Conservation (phyloP, 202 grass and related monocot species). For the Carex sylvatica region DNA sequence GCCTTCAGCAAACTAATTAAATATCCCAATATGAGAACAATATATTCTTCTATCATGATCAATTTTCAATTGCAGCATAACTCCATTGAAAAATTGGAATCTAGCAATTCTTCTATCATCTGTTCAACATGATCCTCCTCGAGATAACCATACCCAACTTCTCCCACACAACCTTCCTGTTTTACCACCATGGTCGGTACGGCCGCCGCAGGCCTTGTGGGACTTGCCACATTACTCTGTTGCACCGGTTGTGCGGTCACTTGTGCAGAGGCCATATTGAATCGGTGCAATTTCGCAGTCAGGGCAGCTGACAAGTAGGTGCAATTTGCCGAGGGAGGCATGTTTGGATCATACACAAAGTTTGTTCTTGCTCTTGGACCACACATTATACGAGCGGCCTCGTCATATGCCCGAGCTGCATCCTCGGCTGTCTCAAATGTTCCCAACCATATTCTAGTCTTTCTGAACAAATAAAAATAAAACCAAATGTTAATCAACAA, state of each 20-base stretch:
- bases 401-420: conserved; percentile 92
- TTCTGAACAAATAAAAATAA: conserved; percentile 39
- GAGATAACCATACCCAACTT: conserved; percentile 49
- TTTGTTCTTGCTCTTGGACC: conserved; percentile 76
- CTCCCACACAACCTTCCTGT: conserved; percentile 20
- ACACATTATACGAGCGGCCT: conserved; percentile 94
- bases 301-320: conserved; percentile 68
- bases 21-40: background rate
- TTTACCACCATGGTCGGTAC: conserved; percentile 2
- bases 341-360: conserved; percentile 39
- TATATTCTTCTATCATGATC: background rate
- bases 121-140: conserved; percentile 93
- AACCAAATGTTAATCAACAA: background rate
- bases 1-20: conserved; percentile 2
- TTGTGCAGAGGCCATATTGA: conserved; percentile 64
- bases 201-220: background rate
- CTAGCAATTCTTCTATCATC: conserved; percentile 96
- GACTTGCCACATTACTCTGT: background rate
- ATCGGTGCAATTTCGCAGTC: conserved; percentile 79
- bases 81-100: conserved; percentile 94
- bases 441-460: conserved; percentile 95
- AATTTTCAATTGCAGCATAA: conserved; percentile 49
- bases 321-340: conserved; percentile 16
- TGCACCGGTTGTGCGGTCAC: conserved; percentile 22
- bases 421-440: conserved; percentile 97